phyloP scores from a whole-genome alignment of 257 asterid species.

The Petunia axillaris region DNA sequence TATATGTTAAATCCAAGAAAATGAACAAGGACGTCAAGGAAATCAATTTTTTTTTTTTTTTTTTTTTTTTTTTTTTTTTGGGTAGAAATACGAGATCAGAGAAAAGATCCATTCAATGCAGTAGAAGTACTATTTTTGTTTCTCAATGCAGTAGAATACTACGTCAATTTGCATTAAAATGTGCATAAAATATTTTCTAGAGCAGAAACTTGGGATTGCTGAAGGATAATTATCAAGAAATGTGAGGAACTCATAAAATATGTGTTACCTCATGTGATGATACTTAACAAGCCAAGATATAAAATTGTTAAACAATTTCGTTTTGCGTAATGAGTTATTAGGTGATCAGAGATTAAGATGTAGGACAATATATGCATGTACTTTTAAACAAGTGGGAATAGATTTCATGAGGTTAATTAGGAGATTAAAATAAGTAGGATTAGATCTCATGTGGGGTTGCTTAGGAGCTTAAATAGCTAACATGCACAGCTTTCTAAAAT shows the following conservation, averaged over 20 bases:
- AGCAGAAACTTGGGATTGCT: background rate
- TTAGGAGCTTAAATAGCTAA: background rate
- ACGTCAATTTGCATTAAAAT: background rate
- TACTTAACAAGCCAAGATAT: conserved; percentile 16
- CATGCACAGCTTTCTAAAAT: conserved; percentile 6
- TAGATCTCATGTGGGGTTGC: background rate
- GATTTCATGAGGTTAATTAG: conserved; percentile 34
- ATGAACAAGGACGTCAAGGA: too few species aligned
- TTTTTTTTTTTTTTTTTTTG: background rate
- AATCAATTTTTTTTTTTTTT: background rate
- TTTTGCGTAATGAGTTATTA: background rate
- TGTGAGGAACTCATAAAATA: background rate
- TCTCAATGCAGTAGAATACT: background rate
- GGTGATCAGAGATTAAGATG: conserved; percentile 21
- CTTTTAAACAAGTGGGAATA: conserved; percentile 28
- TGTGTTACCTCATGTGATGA: conserved; percentile 24
- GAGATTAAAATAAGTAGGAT: conserved; percentile 20
- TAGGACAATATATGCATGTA: conserved; percentile 32
- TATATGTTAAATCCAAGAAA: too few species aligned
- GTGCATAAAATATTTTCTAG: background rate
- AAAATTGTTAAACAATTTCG: conserved; percentile 2
- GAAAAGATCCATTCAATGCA: too few species aligned
- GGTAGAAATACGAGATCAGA: background rate
- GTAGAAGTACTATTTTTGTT: too few species aligned
- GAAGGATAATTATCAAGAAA: background rate